Evolutionary conservation across 768 basidiomycete genomes (phyloP).

Genomic region (Lanmaoa rubissima): DNA sequence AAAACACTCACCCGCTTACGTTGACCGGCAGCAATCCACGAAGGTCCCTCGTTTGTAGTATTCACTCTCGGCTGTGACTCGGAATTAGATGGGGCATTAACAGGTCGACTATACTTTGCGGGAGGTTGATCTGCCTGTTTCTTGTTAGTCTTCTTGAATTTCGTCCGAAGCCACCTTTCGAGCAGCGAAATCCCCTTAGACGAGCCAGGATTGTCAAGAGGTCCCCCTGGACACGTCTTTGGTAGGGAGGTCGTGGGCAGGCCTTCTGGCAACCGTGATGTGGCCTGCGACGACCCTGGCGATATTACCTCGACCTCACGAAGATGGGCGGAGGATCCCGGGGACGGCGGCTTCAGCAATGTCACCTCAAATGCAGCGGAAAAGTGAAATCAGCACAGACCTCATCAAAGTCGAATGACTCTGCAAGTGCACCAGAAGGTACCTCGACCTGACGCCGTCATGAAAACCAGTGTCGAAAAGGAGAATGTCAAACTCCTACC

Average conservation of each 20-base stretch:
- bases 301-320: not conserved
- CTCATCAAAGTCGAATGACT: not conserved
- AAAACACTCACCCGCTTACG: not conserved
- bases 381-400: not conserved
- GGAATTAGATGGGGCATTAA: not conserved
- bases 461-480: not conserved
- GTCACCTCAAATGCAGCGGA: not conserved
- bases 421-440: not conserved
- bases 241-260: not conserved
- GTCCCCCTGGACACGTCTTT: not conserved
- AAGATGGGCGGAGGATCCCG: not conserved
- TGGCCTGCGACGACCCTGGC: not conserved
- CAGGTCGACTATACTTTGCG: not conserved
- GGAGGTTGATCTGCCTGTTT: not conserved
- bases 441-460: not conserved
- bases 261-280: too few species aligned
- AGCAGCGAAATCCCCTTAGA: not conserved
- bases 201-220: not conserved
- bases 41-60: not conserved
- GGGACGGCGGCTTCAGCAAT: not conserved
- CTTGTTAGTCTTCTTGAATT: not conserved
- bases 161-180: not conserved
- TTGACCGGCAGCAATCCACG: not conserved
- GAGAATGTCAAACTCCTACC: not conserved
- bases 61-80: not conserved